A percentile compares a stretch with the other conserved stretches of the same genome.
These are phyloP conservation scores for Akanthomyces lecanii DNA, from an alignment of 2,329 filamentous ascomycete species.

Conservation along the genomic window DNA sequence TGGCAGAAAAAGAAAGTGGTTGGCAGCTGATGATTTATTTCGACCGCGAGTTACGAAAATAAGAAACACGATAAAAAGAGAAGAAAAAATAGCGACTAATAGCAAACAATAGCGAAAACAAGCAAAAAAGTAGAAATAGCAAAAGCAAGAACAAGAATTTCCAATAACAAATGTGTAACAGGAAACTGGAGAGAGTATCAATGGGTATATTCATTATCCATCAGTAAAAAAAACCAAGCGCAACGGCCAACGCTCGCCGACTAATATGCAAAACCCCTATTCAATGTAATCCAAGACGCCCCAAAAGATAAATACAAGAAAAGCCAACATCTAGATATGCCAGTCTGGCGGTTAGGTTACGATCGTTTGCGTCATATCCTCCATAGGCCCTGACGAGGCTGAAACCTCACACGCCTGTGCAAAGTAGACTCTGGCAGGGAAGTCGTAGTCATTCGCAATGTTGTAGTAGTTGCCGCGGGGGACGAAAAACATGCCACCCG, in stretches of 20 bases:
- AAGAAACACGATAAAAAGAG: no score
- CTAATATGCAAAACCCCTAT: slow-evolving; percentile 10
- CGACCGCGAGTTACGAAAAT: no score
- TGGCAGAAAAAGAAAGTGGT: no score
- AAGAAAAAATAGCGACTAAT: no score
- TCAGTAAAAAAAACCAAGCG: background rate
- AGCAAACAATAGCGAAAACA: no score
- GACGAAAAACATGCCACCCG: slow-evolving; percentile 90
- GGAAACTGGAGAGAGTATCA: background rate
- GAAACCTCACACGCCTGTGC: slow-evolving; percentile 72
- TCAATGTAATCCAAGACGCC: background rate
- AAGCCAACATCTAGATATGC: background rate
- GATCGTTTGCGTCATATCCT: slow-evolving; percentile 15
- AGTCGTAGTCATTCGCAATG: slow-evolving; percentile 74
- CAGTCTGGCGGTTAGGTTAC: background rate
- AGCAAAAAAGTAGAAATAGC: no score
- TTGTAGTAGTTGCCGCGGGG: slow-evolving; percentile 94
- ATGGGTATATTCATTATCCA: slow-evolving; percentile 15
- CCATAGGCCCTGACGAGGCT: background rate
- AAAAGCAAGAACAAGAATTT: background rate
- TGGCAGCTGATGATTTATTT: no score
- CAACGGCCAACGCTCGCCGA: slow-evolving; percentile 4
- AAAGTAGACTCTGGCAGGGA: slow-evolving; percentile 80
- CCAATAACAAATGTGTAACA: background rate
- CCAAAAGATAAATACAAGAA: slow-evolving; percentile 3